A percentile compares a stretch with the other conserved stretches of the same genome.
These are phyloP conservation scores for Haplosporangium sp. DNA, from an alignment of 371 early-diverging fungal species.

Conservation along the genomic window DNA sequence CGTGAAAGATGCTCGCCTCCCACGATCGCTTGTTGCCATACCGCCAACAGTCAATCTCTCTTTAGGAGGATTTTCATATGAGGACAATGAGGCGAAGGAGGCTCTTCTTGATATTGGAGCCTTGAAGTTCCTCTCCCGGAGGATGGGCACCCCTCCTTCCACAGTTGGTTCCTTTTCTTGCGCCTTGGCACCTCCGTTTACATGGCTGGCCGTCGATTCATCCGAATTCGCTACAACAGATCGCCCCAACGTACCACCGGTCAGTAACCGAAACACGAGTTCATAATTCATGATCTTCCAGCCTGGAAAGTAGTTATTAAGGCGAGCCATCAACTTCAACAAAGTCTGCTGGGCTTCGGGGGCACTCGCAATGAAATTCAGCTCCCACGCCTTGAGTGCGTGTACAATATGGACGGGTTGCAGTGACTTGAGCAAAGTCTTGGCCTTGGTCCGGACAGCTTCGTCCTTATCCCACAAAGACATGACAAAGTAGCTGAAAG, in stretches of 20 bases:
- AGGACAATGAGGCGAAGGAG: slow-evolving; percentile 8
- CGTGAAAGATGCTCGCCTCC: background rate
- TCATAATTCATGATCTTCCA: slow-evolving; percentile 55
- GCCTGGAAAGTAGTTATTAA: slow-evolving; percentile 48
- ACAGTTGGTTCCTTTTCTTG: too few relatives aligned
- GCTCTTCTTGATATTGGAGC: background rate
- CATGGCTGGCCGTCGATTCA: background rate
- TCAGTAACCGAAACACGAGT: slow-evolving; percentile 32
- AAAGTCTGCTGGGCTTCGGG: slow-evolving; percentile 32
- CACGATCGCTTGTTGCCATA: too few relatives aligned
- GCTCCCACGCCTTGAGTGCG: slow-evolving; percentile 53
- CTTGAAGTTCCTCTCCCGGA: background rate
- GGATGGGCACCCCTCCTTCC: too few relatives aligned
- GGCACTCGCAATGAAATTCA: slow-evolving; percentile 35
- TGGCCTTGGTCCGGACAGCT: slow-evolving; percentile 50
- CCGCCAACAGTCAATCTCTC: background rate
- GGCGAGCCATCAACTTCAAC: slow-evolving; percentile 38
- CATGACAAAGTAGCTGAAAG: slow-evolving; percentile 47
- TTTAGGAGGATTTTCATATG: background rate
- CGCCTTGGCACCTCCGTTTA: too few relatives aligned
- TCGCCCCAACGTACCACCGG: slow-evolving; percentile 30
- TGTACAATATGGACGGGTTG: slow-evolving; percentile 47
- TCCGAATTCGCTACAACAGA: background rate
- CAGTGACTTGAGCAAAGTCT: slow-evolving; percentile 31
- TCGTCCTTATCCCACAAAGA: slow-evolving; percentile 55